A percentile compares a stretch with the other conserved stretches of the same genome.
phyloP scores from a whole-genome alignment of 768 basidiomycete species.

The Tephrocybe sp. region DNA sequence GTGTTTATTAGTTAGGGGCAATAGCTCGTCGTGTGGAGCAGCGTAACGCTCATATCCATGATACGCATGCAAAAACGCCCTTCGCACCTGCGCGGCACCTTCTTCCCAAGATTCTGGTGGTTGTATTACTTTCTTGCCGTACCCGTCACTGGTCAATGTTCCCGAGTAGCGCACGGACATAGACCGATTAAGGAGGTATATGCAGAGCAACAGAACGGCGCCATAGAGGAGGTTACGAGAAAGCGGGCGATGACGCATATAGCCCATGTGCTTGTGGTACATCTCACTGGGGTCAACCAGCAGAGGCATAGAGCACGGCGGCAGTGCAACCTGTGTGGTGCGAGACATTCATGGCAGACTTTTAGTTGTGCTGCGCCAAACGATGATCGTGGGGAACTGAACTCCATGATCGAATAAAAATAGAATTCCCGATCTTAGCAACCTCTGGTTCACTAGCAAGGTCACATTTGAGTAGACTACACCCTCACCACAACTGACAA shows the following conservation, averaged over 20 bases:
- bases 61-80: conserved; percentile 70
- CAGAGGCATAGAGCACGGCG: conserved; percentile 6
- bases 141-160: conserved; percentile 5
- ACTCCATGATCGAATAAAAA: conserved; percentile 9
- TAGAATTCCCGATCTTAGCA: conserved; percentile 7
- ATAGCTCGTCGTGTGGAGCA: conserved; percentile 62
- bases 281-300: conserved; percentile 12
- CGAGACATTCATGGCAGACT: background rate
- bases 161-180: conserved; percentile 6
- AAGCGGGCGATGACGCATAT: conserved; percentile 24
- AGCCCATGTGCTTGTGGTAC: conserved; percentile 9
- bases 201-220: conserved; percentile 21
- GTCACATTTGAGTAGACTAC: too few species aligned
- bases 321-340: background rate
- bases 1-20: conserved; percentile 46
- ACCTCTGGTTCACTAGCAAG: too few species aligned
- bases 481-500: too few species aligned
- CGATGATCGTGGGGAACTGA: background rate
- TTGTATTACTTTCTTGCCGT: conserved; percentile 11
- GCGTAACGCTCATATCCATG: conserved; percentile 63
- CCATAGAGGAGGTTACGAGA: conserved; percentile 31
- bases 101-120: conserved; percentile 46
- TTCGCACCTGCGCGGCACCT: conserved; percentile 55
- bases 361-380: background rate
- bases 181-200: conserved; percentile 28